phyloP scores from a whole-genome alignment of 495 filamentous ascomycete genomes.

The Sphaerosporella brunnea region DNA sequence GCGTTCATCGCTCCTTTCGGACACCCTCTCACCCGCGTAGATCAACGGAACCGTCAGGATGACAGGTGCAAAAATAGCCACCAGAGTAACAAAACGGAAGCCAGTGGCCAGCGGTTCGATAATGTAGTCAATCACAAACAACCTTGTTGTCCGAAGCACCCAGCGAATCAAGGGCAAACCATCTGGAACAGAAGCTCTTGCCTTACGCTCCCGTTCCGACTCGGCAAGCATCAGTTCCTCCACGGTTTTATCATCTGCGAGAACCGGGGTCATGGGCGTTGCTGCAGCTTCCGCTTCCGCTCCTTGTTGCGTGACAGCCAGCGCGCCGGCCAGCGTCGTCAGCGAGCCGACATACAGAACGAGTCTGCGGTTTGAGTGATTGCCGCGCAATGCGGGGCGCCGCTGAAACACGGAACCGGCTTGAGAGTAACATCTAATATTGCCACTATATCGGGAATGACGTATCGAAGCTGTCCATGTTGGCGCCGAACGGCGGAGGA shows the following conservation, averaged over 20 bases:
- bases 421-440: background rate
- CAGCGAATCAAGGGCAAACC: slow-evolving; percentile 9
- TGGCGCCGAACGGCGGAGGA: background rate
- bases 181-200: slow-evolving; percentile 2
- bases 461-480: background rate
- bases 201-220: slow-evolving; percentile 15
- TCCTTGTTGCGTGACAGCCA: background rate
- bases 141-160: background rate
- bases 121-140: slow-evolving; percentile 17
- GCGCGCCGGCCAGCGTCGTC: background rate
- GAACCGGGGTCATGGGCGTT: background rate
- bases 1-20: slow-evolving; percentile 48
- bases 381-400: background rate
- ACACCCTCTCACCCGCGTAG: slow-evolving; percentile 50
- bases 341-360: background rate
- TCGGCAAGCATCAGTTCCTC: slow-evolving; percentile 23
- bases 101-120: slow-evolving; percentile 77
- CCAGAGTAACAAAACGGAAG: slow-evolving; percentile 64
- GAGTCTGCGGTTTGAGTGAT: background rate
- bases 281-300: background rate
- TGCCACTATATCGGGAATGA: background rate
- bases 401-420: background rate
- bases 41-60: slow-evolving; percentile 60
- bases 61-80: slow-evolving; percentile 80
- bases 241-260: slow-evolving; percentile 8